These are phyloP conservation scores for Escallonia rubra DNA, from an alignment of 129 eudicot species.

Conservation along the genomic window DNA sequence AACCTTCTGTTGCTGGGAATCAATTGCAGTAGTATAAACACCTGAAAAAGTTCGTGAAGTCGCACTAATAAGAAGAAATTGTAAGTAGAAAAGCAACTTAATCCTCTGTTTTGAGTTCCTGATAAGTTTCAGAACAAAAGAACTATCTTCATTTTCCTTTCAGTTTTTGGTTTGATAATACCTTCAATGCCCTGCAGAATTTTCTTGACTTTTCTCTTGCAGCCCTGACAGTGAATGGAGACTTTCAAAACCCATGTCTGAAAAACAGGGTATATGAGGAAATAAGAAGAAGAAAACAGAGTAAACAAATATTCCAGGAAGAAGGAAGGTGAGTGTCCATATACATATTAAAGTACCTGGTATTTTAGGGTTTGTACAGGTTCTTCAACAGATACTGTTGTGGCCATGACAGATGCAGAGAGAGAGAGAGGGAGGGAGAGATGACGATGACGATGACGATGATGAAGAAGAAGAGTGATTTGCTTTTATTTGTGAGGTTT, in stretches of 20 bases:
- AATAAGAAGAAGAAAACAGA: conserved; percentile 11
- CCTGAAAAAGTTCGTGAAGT: conserved; percentile 24
- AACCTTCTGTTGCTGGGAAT: conserved; percentile 69
- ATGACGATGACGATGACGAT: conserved; percentile 9
- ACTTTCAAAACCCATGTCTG: conserved; percentile 81
- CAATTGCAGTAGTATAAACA: conserved; percentile 63
- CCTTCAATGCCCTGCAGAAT: conserved; percentile 77
- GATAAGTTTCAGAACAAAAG: background rate
- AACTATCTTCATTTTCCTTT: background rate
- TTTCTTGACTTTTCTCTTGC: conserved; percentile 86
- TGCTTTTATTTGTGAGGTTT: background rate
- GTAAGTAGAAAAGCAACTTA: background rate
- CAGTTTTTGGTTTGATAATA: conserved; percentile 4
- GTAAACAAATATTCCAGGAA: background rate
- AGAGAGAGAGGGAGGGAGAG: conserved; percentile 18
- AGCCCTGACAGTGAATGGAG: conserved; percentile 88
- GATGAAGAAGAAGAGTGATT: background rate
- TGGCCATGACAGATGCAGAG: conserved; percentile 33
- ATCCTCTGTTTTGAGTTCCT: conserved; percentile 1
- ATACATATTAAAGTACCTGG: too few relatives aligned
- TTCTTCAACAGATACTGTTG: conserved; percentile 27
- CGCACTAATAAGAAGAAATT: background rate
- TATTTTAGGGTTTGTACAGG: conserved; percentile 40
- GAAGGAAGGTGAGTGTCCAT: background rate
- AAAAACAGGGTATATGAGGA: background rate